phyloP scores from a whole-genome alignment of 177 flowering plant genomes.

The Telopea speciosissima region DNA sequence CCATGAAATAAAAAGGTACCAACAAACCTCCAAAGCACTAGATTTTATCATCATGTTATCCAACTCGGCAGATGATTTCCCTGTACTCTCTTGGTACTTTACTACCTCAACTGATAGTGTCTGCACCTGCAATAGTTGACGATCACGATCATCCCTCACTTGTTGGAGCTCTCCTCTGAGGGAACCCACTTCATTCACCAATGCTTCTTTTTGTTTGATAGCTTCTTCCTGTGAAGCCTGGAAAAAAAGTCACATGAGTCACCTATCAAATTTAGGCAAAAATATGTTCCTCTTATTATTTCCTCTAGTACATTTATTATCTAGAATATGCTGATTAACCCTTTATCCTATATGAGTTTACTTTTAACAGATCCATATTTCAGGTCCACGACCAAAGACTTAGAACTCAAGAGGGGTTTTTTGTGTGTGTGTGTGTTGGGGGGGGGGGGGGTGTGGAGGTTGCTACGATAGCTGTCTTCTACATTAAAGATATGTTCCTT shows the following conservation, averaged over 20 bases:
- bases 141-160: constrained; percentile 64
- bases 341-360: no score
- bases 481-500: no score
- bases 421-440: no score
- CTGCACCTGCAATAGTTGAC: constrained; percentile 31
- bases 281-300: no score
- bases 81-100: constrained; percentile 45
- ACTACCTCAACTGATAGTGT: constrained; percentile 34
- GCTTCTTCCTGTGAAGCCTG: constrained; percentile 58
- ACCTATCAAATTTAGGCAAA: neutral
- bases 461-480: no score
- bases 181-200: constrained; percentile 35
- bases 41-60: constrained; percentile 39
- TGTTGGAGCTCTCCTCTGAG: constrained; percentile 50
- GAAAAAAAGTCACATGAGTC: neutral
- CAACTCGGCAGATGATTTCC: constrained; percentile 44
- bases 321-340: no score
- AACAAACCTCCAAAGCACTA: constrained; percentile 58
- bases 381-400: no score
- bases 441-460: no score
- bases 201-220: constrained; percentile 40
- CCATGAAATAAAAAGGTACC: neutral
- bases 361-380: no score
- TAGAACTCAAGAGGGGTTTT: no score
- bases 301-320: no score